phyloP scores from a whole-genome alignment of 306 rosid species.

The Quercus cerris region DNA sequence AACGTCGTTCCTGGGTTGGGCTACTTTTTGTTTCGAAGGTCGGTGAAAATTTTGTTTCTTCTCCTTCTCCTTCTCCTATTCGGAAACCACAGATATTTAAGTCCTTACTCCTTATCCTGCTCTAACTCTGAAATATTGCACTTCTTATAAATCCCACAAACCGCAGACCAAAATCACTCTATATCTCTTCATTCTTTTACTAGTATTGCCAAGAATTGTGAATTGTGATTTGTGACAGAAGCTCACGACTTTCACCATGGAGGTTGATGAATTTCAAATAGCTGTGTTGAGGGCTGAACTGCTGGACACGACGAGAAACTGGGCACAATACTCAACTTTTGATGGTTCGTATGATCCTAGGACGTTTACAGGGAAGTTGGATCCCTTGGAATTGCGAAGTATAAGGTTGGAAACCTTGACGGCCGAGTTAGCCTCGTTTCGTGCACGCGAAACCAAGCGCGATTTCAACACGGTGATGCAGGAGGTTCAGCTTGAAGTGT shows the following conservation, averaged over 20 bases:
- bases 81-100: no score
- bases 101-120: no score
- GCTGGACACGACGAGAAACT: neutral
- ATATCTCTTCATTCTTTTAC: no score
- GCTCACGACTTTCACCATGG: neutral
- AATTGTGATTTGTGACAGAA: no score
- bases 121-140: no score
- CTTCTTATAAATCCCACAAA: no score
- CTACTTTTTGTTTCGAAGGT: no score
- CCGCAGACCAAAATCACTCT: no score
- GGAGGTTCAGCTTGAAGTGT: constrained; percentile 9
- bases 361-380: neutral
- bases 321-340: neutral
- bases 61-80: no score
- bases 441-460: neutral
- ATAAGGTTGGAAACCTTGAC: neutral
- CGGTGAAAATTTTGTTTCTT: no score
- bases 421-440: neutral
- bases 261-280: constrained; percentile 1
- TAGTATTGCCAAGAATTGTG: no score
- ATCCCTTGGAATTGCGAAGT: neutral
- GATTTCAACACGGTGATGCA: neutral
- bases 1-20: no score
- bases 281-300: neutral
- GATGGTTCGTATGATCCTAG: neutral